These are phyloP conservation scores for Cyclospora cayetanensis DNA, from an alignment of 169 alveolate genomes.

Conservation along the genomic window DNA sequence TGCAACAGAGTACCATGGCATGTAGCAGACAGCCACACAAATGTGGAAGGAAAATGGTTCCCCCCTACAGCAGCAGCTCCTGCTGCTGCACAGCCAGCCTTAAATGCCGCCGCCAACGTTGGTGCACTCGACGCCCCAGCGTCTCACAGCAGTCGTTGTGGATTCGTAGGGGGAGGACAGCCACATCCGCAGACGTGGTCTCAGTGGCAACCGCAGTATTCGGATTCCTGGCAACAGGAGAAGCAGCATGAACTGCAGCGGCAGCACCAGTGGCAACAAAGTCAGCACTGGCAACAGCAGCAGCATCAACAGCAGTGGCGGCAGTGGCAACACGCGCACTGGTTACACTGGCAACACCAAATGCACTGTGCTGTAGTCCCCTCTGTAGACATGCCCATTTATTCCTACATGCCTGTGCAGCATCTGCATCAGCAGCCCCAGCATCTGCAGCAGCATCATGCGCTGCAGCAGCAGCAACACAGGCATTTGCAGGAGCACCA, in stretches of 20 bases:
- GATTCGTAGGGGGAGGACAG: slow-evolving; percentile 30
- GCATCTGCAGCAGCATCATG: background rate
- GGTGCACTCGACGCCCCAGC: slow-evolving; percentile 21
- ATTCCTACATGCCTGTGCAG: slow-evolving; percentile 31
- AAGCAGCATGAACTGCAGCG: slow-evolving; percentile 20
- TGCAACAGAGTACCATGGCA: no score
- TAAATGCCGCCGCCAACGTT: background rate
- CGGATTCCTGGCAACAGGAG: background rate
- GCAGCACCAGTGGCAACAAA: background rate
- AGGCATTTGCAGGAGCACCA: slow-evolving; percentile 22
- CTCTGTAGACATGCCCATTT: slow-evolving; percentile 11
- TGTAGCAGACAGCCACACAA: no score
- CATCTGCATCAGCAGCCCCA: slow-evolving; percentile 51
- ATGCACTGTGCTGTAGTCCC: slow-evolving; percentile 1
- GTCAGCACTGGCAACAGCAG: background rate
- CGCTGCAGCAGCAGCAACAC: background rate
- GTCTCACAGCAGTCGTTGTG: slow-evolving; percentile 28
- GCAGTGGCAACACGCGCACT: background rate
- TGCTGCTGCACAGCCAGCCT: background rate
- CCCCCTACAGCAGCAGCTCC: slow-evolving; percentile 46
- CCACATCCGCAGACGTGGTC: slow-evolving; percentile 28
- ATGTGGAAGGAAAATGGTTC: no score
- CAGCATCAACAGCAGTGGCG: slow-evolving; percentile 1
- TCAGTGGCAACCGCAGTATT: slow-evolving; percentile 48
- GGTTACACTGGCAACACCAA: slow-evolving; percentile 55